phyloP scores from a whole-genome alignment of 2,329 filamentous ascomycete species.

The Simplicillium sp. region DNA sequence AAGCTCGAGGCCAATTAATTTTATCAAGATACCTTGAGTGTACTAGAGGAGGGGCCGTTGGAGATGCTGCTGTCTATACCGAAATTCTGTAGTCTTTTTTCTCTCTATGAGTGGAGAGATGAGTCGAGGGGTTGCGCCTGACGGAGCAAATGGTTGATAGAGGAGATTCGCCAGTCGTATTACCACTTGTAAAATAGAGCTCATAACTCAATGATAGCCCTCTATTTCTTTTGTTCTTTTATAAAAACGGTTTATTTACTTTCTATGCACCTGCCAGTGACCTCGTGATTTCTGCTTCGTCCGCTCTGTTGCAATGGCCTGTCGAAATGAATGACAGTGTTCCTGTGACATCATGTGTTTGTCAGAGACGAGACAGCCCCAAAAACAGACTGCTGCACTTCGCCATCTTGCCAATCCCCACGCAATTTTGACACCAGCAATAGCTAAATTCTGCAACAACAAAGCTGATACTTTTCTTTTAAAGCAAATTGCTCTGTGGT shows the following conservation, averaged over 20 bases:
- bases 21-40: slow-evolving; percentile 17
- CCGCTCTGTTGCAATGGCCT: too few species aligned
- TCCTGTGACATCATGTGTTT: slow-evolving; percentile 2
- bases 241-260: slow-evolving; percentile 1
- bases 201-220: slow-evolving; percentile 51
- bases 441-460: too few species aligned
- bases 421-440: too few species aligned
- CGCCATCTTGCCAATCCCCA: too few species aligned
- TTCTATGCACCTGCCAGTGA: too few species aligned
- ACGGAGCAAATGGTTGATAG: slow-evolving; percentile 35
- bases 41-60: slow-evolving; percentile 20
- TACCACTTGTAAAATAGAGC: slow-evolving; percentile 56
- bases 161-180: slow-evolving; percentile 37
- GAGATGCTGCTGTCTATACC: slow-evolving; percentile 39
- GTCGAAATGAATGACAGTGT: too few species aligned
- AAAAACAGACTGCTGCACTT: too few species aligned
- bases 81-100: slow-evolving; percentile 32
- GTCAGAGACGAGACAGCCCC: too few species aligned
- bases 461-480: too few species aligned
- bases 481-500: too few species aligned
- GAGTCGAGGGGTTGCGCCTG: slow-evolving; percentile 35
- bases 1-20: slow-evolving; percentile 22
- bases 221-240: slow-evolving; percentile 48
- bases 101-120: slow-evolving; percentile 35
- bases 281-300: too few species aligned